Percentiles rank a stretch among this genome's conserved stretches.
Conservation (phyloP, 2,329 filamentous ascomycete genomes). For the Aspergillaceae sp. region DNA sequence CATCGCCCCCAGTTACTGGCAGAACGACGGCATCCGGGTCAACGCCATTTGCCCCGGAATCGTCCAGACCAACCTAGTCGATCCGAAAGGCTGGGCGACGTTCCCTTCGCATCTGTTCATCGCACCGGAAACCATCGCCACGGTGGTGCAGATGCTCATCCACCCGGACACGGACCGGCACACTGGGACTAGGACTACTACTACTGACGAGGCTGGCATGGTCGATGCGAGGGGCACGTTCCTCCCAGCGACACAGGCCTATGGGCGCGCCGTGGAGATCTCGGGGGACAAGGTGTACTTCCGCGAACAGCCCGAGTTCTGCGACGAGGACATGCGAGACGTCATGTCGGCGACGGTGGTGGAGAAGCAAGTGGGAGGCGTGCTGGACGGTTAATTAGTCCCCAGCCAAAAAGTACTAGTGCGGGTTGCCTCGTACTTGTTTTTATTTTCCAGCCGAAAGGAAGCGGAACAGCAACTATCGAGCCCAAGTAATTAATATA, state of each 20-base stretch:
- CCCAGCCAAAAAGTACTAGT: not conserved
- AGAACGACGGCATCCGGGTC: slow-evolving; percentile 28
- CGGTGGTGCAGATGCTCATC: slow-evolving; percentile 3
- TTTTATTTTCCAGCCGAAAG: no score
- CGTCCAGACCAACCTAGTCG: slow-evolving; percentile 30
- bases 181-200: no score
- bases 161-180: no score
- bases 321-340: slow-evolving; percentile 18
- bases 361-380: slow-evolving; percentile 19
- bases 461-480: not conserved
- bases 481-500: not conserved
- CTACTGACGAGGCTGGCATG: not conserved
- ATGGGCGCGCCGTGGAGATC: slow-evolving; percentile 18
- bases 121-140: slow-evolving; percentile 3
- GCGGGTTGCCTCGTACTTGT: not conserved
- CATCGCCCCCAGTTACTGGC: slow-evolving; percentile 24
- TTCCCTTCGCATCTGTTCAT: slow-evolving; percentile 18
- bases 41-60: slow-evolving; percentile 23
- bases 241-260: slow-evolving; percentile 11
- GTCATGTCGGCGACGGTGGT: slow-evolving; percentile 22
- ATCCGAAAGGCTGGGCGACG: slow-evolving; percentile 21
- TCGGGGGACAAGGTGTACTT: slow-evolving; percentile 14
- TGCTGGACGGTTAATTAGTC: slow-evolving; percentile 7
- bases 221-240: slow-evolving; percentile 7
- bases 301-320: slow-evolving; percentile 14